Percentiles rank a stretch among this genome's conserved stretches.
Conservation (phyloP, 2,329 filamentous ascomycete species). For the Monilinia polystroma region DNA sequence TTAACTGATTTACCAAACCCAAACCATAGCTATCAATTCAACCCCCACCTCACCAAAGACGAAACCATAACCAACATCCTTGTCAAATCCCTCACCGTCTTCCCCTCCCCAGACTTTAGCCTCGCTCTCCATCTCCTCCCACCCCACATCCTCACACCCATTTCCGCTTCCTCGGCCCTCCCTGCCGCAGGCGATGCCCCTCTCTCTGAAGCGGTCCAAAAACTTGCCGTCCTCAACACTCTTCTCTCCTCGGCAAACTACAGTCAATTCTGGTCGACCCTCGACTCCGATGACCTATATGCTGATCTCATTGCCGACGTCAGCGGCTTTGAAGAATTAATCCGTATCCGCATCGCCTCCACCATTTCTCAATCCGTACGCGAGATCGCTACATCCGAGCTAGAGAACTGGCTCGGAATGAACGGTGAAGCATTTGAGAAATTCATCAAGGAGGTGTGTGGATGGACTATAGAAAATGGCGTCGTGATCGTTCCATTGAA, state of each 20-base stretch:
- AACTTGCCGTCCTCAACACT: conserved; percentile 65
- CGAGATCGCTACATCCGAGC: conserved; percentile 64
- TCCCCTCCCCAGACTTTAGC: conserved; percentile 92
- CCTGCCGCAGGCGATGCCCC: conserved; percentile 59
- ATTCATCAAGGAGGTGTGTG: conserved; percentile 81
- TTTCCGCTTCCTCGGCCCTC: conserved; percentile 49
- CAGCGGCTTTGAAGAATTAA: conserved; percentile 88
- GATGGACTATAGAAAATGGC: conserved; percentile 71
- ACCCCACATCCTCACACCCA: conserved; percentile 69
- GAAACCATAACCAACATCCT: conserved; percentile 99
- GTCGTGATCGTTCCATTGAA: conserved; percentile 80
- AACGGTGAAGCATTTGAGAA: conserved; percentile 66
- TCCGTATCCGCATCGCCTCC: conserved; percentile 84
- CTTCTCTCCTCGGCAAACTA: conserved; percentile 91
- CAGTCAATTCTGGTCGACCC: conserved; percentile 84
- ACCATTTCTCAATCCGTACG: conserved; percentile 80
- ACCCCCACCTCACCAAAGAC: conserved; percentile 94
- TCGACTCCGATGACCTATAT: conserved; percentile 93
- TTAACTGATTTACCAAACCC: conserved; percentile 11
- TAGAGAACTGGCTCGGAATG: conserved; percentile 76
- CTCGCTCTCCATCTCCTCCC: conserved; percentile 93
- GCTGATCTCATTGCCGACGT: conserved; percentile 95
- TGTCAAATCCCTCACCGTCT: conserved; percentile 95
- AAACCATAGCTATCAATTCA: conserved; percentile 87
- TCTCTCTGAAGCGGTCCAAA: conserved; percentile 80